Evolutionary conservation across 2,329 filamentous ascomycete species (phyloP).

Genomic region (Nemania serpens): DNA sequence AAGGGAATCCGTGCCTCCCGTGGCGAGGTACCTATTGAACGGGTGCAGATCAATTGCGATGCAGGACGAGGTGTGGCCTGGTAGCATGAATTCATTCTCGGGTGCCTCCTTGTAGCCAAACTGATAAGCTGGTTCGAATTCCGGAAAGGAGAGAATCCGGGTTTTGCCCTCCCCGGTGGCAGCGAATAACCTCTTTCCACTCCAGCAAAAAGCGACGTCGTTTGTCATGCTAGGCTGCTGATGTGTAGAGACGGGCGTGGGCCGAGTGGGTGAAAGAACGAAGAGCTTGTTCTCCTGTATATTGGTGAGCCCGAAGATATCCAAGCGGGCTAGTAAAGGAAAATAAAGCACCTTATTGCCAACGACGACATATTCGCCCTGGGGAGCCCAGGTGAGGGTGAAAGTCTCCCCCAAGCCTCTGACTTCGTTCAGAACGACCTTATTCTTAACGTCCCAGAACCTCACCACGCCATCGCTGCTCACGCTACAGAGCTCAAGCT

Average conservation of each 20-base stretch:
- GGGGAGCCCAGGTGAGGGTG: conserved; percentile 74
- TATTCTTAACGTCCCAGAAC: conserved; percentile 80
- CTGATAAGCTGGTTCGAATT: conserved; percentile 60
- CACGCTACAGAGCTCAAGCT: conserved; percentile 76
- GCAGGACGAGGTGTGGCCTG: conserved; percentile 75
- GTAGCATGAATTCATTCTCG: conserved; percentile 62
- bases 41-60: conserved; percentile 72
- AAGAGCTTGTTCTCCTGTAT: conserved; percentile 64
- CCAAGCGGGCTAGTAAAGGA: not conserved
- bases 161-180: conserved; percentile 73
- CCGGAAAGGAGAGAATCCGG: conserved; percentile 71
- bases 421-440: conserved; percentile 71
- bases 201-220: conserved; percentile 75
- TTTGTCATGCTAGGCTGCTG: conserved; percentile 70
- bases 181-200: conserved; percentile 70
- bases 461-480: conserved; percentile 75
- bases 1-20: conserved; percentile 75
- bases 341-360: conserved; percentile 68
- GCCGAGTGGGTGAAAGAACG: conserved; percentile 63
- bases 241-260: conserved; percentile 60
- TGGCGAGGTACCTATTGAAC: conserved; percentile 71
- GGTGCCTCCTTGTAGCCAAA: conserved; percentile 51
- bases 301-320: conserved; percentile 9
- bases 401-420: conserved; percentile 69
- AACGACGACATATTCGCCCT: conserved; percentile 71